Evolutionary conservation across 2,329 filamentous ascomycete genomes (phyloP).

Genomic region (Aspergillus felis): DNA sequence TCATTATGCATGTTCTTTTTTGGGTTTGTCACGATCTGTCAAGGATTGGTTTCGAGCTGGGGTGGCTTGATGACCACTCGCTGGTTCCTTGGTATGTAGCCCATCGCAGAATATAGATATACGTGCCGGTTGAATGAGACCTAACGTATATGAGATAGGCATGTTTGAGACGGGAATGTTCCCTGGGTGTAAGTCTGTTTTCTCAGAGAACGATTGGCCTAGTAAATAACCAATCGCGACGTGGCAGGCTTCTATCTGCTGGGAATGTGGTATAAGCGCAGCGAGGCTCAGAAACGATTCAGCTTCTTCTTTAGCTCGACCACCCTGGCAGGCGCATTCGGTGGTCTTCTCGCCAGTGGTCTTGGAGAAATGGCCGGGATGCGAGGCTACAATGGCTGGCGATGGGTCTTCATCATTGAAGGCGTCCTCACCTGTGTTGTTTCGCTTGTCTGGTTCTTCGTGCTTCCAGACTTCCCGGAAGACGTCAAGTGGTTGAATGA

Average conservation of each 20-base stretch:
- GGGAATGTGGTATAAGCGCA: conserved; percentile 78
- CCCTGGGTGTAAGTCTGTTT: conserved; percentile 55
- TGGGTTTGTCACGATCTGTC: conserved; percentile 68
- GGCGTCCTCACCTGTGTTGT: conserved; percentile 61
- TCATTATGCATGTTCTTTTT: conserved; percentile 81
- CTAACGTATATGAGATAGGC: conserved; percentile 32
- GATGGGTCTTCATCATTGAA: conserved; percentile 57
- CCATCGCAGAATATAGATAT: neutral
- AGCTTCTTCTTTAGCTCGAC: conserved; percentile 86
- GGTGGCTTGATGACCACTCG: conserved; percentile 70
- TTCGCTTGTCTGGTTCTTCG: conserved; percentile 58
- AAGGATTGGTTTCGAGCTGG: conserved; percentile 76
- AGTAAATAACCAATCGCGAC: neutral
- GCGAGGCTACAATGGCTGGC: conserved; percentile 55
- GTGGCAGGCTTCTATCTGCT: conserved; percentile 57
- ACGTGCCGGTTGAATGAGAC: neutral
- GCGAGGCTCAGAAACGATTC: conserved; percentile 86
- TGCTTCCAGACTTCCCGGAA: conserved; percentile 71
- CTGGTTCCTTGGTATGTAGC: conserved; percentile 66
- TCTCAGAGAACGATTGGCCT: conserved; percentile 2
- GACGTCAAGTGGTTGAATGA: conserved; percentile 67
- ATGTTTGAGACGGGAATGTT: conserved; percentile 69
- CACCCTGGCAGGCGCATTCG: conserved; percentile 59
- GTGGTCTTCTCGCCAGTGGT: conserved; percentile 57
- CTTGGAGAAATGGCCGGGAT: conserved; percentile 56